Percentiles rank a stretch among this genome's conserved stretches.
Evolutionary conservation across 371 early-diverging fungal species (phyloP).

Genomic region (Mucor racemosus): DNA sequence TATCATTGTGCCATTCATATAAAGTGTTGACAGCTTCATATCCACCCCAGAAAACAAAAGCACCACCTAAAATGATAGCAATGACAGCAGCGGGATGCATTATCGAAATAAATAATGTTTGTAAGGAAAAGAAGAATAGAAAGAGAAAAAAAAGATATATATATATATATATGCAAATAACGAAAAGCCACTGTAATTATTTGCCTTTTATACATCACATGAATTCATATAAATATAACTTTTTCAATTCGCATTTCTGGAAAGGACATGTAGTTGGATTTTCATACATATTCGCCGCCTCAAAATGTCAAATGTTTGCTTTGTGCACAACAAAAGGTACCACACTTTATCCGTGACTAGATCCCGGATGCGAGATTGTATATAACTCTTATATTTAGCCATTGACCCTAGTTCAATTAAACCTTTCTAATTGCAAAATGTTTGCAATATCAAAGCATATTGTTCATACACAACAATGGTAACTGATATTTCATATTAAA

Average conservation of each 20-base stretch:
- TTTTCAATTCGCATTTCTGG: background rate
- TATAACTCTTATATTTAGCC: no score
- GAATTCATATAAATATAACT: background rate
- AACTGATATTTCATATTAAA: background rate
- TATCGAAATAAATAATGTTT: background rate
- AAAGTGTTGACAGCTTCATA: constrained; percentile 35
- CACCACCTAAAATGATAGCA: constrained; percentile 27
- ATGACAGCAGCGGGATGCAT: constrained; percentile 37
- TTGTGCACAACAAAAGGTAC: background rate
- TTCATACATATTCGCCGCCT: background rate
- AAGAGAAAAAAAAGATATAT: background rate
- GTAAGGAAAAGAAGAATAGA: constrained; percentile 6
- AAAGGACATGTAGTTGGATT: no score
- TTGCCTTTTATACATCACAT: background rate
- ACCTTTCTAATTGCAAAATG: background rate
- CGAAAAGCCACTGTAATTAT: background rate
- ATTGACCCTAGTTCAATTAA: no score
- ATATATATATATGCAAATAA: background rate
- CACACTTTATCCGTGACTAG: background rate
- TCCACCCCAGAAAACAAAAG: constrained; percentile 26
- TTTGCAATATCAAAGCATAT: background rate
- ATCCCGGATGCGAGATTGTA: background rate
- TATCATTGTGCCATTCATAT: constrained; percentile 29
- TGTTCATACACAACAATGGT: background rate
- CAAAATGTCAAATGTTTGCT: background rate